Evolutionary conservation across 192 early-diverging fungal genomes (phyloP), one percentile per base, ranked within the genome.

Genomic region (Oehlia diaphana): DNA sequence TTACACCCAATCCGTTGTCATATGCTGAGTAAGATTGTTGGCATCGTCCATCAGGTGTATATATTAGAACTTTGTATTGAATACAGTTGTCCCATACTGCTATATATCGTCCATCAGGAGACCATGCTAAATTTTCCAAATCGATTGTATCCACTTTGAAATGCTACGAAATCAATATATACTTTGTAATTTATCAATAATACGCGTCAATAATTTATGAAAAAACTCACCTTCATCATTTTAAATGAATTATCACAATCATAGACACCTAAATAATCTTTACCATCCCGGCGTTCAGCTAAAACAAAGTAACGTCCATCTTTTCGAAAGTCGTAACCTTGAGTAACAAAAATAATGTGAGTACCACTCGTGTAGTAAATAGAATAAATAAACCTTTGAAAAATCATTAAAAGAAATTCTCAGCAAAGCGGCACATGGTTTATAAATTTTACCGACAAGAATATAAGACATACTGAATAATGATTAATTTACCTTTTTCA

Each of bases 61-160:
- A 94, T 8, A 95, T 85, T 49, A 89, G 77, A 23, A 95, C 58
- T 61, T 90, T 93, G 77, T 93, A 93, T 91, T 93, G 82, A 4
- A 93, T 76, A 10, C 85, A 80, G 23, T 91, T 88, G 58, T 96
- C 94, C 92, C 92, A 95, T 0, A 90, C 89, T 9, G 89, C 91
- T 78, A 97, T 88, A 74, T 86, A 94, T 33, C 87, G 83, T 21
- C 95, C 95, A 80, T 97, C 92, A 0, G 96, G 96, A 35, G 95
- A 96, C 94, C 94, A 96, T 19, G 87, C 82, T 37, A 97, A 81
- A 76, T 94, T 89, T 50, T 92, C 90, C 9, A 92, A 72, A 86
- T 97, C 94, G 19, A 81, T 82, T 3, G 94, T 93, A 49, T 94
- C 93, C 1, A 90, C 76, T 33, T 83, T 80, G 76, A 94, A 92